Evolutionary conservation across 768 basidiomycete species (phyloP), one percentile per base, ranked within the genome.

Genomic region (Phylloporus sp.): DNA sequence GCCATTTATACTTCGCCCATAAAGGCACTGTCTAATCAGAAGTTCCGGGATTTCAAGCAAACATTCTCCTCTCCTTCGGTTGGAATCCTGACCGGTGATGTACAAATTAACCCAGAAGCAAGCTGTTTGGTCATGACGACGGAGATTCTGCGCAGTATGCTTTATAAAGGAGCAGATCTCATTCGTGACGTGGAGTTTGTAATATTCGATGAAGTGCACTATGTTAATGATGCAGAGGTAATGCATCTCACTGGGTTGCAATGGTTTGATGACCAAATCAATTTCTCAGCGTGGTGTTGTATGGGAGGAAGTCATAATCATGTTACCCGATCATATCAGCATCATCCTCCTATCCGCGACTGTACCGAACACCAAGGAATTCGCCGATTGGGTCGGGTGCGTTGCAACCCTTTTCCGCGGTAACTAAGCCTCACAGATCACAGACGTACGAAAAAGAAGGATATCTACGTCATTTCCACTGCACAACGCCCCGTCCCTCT

Each of bases 271-370:
- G 38, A 67, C 56, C 31, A 32, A n/a, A 47, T n/a, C 52, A 52
- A 49, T 45, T 45, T 34, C 39, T 36, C 64, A 97, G 95, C 80
- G 97, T 65, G 97, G 97, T 35, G 97, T 99, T 16, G 97, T 99
- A 12, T 99, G 97, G 97, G 95, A 99, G 71, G 95, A 99, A 72
- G 95, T 99, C 24, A 99, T 99, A 59, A 99, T 99, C 68, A 97
- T 99, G 94, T 77, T 99, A 12, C 97, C 97, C 0, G 97, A 98
- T 58, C 95, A 99, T 70, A 89, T 98, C 67, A 95, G 89, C 69
- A 98, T 99, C 63, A 97, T 99, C 49, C 75, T 99, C 38, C 76
- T 99, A 15, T 97, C 95, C 3, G 97, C 97, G 9, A 99, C 97
- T 2, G 95, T 99, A 0, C 95, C 97, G 8, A 99, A 99, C 63